Evolutionary conservation across 768 basidiomycete genomes (phyloP).

Genomic region (Pleurotus tuber-regium): DNA sequence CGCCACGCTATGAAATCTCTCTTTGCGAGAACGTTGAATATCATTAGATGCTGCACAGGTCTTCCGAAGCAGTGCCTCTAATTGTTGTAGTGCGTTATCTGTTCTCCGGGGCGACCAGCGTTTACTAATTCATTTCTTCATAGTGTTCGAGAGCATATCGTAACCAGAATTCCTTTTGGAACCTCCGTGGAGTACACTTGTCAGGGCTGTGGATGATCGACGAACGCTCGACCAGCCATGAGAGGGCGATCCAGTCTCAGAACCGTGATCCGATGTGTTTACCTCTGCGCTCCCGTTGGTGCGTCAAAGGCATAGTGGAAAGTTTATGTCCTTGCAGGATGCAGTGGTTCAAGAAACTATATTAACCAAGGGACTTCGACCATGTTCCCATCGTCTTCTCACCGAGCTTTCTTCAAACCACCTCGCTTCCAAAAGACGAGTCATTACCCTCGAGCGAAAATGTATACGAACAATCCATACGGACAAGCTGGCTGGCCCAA

Average conservation of each 20-base stretch:
- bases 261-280: conserved; percentile 9
- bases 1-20: no score
- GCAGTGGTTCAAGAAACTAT: not conserved
- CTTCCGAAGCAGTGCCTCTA: no score
- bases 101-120: no score
- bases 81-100: no score
- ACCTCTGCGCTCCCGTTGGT: not conserved
- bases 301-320: not conserved
- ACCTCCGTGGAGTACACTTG: no score
- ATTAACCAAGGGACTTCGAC: not conserved
- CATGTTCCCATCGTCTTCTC: not conserved
- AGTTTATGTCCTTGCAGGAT: no score
- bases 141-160: no score
- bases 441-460: conserved; percentile 12
- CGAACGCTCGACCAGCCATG: not conserved
- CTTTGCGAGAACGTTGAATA: no score
- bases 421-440: not conserved
- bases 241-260: conserved; percentile 8
- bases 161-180: no score
- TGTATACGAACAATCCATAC: conserved; percentile 32
- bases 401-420: not conserved
- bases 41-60: no score
- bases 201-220: not conserved
- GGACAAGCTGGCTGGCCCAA: conserved; percentile 12
- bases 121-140: no score